Percentiles rank a stretch among this genome's conserved stretches.
Conservation (phyloP, 148 eudicot genomes). For the Hydrangea macrophylla region DNA sequence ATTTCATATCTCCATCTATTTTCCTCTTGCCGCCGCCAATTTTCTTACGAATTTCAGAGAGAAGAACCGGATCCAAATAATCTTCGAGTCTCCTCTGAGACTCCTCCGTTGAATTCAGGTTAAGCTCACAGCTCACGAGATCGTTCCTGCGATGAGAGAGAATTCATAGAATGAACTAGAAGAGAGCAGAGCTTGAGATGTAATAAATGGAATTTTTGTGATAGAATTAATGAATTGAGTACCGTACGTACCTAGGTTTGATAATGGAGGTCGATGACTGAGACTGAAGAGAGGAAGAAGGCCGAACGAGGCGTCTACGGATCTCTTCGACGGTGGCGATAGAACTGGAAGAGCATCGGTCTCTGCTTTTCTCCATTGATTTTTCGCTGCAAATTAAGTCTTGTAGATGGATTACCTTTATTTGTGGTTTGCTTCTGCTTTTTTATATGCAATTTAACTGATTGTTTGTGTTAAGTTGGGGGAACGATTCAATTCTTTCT, state of each 20-base stretch:
- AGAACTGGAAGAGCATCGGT: slow-evolving; percentile 8
- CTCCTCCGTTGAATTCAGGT: neutral
- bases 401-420: no score
- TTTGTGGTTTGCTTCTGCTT: no score
- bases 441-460: no score
- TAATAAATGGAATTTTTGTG: neutral
- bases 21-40: slow-evolving; percentile 13
- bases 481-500: no score
- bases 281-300: slow-evolving; percentile 10
- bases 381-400: no score
- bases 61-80: slow-evolving; percentile 22
- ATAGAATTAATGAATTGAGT: neutral
- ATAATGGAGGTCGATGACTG: neutral
- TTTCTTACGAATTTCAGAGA: slow-evolving; percentile 15
- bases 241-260: slow-evolving; percentile 11
- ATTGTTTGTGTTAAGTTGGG: no score
- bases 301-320: slow-evolving; percentile 20
- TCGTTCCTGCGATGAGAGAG: neutral
- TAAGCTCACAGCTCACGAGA: neutral
- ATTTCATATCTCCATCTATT: slow-evolving; percentile 1
- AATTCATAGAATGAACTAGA: neutral
- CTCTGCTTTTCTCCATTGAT: slow-evolving; percentile 12
- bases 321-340: slow-evolving; percentile 24
- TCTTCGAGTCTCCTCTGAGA: slow-evolving; percentile 16
- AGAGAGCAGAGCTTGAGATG: neutral